phyloP scores from a whole-genome alignment of 1,139 yeast species.

The Wickerhamiella pararugosa region DNA sequence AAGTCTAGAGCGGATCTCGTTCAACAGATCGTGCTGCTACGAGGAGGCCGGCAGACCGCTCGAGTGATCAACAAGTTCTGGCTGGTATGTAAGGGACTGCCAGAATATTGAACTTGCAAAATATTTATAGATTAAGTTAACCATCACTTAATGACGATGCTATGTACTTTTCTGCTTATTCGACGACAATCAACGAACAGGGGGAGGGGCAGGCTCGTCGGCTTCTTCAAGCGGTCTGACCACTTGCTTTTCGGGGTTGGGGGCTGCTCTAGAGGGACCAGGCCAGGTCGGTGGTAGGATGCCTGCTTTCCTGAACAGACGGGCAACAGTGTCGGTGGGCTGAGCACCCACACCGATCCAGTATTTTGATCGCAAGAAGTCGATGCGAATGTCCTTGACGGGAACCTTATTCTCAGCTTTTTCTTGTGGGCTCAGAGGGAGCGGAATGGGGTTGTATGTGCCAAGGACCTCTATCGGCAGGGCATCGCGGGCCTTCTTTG shows the following conservation, averaged over 20 bases:
- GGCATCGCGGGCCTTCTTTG: constrained; percentile 53
- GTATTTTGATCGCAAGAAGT: constrained; percentile 82
- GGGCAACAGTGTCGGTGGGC: constrained; percentile 70
- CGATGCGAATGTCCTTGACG: constrained; percentile 64
- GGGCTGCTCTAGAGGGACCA: constrained; percentile 18
- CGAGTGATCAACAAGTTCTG: constrained; percentile 48
- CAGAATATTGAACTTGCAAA: constrained; percentile 16
- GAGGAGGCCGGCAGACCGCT: constrained; percentile 49
- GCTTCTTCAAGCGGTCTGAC: too few relatives aligned
- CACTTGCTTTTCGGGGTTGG: background rate
- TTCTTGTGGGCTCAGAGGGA: constrained; percentile 49
- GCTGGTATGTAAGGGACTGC: constrained; percentile 32
- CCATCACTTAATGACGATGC: background rate
- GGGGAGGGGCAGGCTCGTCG: too few relatives aligned
- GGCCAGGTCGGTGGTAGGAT: constrained; percentile 59
- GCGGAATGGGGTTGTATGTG: constrained; percentile 75
- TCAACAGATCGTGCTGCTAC: constrained; percentile 41
- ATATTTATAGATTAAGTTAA: background rate
- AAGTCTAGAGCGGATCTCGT: constrained; percentile 27
- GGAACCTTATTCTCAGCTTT: constrained; percentile 39
- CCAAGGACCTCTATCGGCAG: constrained; percentile 93
- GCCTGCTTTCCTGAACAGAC: constrained; percentile 50
- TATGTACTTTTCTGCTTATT: too few relatives aligned
- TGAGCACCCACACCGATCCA: constrained; percentile 99
- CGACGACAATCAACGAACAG: too few relatives aligned